Conservation (phyloP, 345 rosid genomes). For the Trapa bicornis region DNA sequence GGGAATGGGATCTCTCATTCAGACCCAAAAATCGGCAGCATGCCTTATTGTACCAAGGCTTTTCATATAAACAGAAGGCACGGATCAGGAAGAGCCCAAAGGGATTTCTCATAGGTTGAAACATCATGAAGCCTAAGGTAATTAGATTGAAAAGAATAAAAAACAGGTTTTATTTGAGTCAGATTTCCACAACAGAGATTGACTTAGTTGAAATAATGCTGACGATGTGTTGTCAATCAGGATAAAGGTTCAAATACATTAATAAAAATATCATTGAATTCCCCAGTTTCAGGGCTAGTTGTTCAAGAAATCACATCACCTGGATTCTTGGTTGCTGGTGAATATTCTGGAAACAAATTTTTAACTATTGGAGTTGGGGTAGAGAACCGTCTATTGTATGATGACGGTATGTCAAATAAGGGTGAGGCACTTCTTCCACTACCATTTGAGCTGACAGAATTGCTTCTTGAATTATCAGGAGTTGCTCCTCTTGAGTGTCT, state of each 20-base stretch:
- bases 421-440: slow-evolving; percentile 32
- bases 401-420: slow-evolving; percentile 18
- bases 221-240: background rate
- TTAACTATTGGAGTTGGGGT: slow-evolving; percentile 28
- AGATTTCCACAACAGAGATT: background rate
- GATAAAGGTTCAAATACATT: background rate
- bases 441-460: slow-evolving; percentile 42
- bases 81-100: background rate
- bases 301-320: slow-evolving; percentile 20
- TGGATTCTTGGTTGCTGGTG: slow-evolving; percentile 21
- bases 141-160: background rate
- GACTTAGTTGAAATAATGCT: background rate
- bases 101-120: background rate
- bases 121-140: background rate
- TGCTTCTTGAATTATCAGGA: slow-evolving; percentile 42
- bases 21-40: background rate
- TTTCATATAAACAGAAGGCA: too few species aligned
- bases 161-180: background rate
- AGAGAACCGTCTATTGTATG: slow-evolving; percentile 19
- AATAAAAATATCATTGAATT: background rate
- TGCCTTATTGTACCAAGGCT: too few species aligned
- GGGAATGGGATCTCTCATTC: background rate
- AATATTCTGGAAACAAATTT: slow-evolving; percentile 40
- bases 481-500: slow-evolving; percentile 28
- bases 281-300: background rate